These are phyloP conservation scores for Boechera stricta DNA, from an alignment of 345 rosid species.

Conservation along the genomic window DNA sequence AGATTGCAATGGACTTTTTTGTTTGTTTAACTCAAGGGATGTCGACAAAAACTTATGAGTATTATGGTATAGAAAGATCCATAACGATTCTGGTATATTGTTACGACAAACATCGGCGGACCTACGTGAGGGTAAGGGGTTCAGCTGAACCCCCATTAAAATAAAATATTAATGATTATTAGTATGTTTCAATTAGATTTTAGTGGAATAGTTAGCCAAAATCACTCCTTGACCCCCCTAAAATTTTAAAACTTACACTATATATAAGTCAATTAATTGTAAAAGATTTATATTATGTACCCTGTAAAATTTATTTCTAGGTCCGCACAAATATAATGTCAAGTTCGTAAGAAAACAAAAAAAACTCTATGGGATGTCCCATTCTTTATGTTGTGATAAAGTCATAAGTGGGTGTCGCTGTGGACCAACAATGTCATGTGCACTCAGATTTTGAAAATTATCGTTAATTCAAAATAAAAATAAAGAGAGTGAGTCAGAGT, in stretches of 20 bases:
- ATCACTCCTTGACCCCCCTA: no score
- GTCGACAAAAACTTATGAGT: constrained; percentile 7
- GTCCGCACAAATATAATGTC: constrained; percentile 1
- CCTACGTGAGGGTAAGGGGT: no score
- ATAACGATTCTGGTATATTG: constrained; percentile 32
- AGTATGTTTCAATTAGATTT: no score
- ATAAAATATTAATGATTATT: no score
- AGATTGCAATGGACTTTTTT: constrained; percentile 13
- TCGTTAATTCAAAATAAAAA: constrained; percentile 4
- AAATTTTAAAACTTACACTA: no score
- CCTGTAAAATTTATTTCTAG: no score
- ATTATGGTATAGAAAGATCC: constrained; percentile 11
- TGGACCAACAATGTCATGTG: constrained; percentile 45
- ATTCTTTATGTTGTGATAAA: constrained; percentile 38
- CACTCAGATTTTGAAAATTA: constrained; percentile 35
- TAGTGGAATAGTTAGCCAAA: no score
- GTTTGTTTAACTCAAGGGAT: background rate
- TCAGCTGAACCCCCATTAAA: no score
- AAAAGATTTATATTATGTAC: no score
- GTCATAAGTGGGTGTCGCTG: constrained; percentile 40
- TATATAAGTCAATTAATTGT: no score
- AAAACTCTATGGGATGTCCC: constrained; percentile 31
- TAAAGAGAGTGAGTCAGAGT: constrained; percentile 26
- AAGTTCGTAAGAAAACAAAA: constrained; percentile 34
- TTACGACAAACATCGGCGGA: background rate